These are phyloP conservation scores for Botrytis squamosa DNA, from an alignment of 2,329 filamentous ascomycete species.

Conservation along the genomic window DNA sequence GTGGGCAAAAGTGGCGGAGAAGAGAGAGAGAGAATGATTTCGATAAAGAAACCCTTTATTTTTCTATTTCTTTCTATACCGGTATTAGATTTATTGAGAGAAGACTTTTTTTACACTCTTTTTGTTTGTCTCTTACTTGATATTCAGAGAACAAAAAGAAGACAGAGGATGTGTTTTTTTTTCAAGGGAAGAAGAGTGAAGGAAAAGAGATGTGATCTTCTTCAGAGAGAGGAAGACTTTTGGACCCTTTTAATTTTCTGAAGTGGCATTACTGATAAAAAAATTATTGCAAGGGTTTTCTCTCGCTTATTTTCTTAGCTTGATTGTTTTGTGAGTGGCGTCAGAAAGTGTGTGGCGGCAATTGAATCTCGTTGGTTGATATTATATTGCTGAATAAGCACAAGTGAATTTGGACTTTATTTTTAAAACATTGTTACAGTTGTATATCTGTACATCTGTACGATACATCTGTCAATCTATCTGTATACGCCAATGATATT, in stretches of 20 bases:
- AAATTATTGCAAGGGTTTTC: neutral
- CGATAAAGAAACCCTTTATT: constrained; percentile 9
- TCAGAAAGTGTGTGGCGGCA: neutral
- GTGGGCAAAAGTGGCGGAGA: constrained; percentile 11
- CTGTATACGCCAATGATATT: neutral
- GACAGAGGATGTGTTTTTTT: neutral
- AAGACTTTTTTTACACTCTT: neutral
- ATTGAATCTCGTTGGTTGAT: neutral
- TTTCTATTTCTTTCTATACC: neutral
- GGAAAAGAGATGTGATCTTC: neutral
- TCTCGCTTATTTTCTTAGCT: neutral
- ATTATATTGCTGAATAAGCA: neutral
- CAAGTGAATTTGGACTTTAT: neutral
- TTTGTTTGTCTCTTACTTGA: neutral
- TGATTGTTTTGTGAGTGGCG: neutral
- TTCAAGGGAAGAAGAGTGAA: neutral
- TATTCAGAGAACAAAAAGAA: neutral
- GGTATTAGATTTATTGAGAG: neutral
- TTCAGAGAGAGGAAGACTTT: neutral
- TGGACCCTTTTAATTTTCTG: constrained; percentile 4
- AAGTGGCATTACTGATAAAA: constrained; percentile 4
- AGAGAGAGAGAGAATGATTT: neutral
- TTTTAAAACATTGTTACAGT: neutral
- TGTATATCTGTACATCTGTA: neutral
- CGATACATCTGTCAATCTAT: neutral